These are phyloP conservation scores for Gossypium anomalum DNA, from an alignment of 345 rosid species.

Conservation along the genomic window DNA sequence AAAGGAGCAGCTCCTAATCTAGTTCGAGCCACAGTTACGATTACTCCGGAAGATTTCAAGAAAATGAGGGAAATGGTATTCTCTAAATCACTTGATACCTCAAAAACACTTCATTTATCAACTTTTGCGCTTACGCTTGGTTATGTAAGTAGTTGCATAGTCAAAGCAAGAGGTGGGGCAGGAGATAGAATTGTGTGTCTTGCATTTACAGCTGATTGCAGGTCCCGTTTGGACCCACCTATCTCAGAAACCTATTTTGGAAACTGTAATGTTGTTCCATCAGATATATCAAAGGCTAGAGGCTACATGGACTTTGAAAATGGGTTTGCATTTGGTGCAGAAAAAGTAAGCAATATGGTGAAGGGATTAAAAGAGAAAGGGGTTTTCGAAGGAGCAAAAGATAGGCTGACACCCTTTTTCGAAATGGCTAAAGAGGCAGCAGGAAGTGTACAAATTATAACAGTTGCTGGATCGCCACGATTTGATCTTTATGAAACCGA, in stretches of 20 bases:
- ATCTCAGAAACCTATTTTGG: conserved; percentile 31
- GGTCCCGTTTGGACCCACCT: conserved; percentile 21
- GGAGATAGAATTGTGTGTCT: neutral
- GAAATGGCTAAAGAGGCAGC: neutral
- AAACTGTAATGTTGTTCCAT: conserved; percentile 3
- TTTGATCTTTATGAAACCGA: conserved; percentile 21
- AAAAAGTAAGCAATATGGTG: neutral
- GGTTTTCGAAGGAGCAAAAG: neutral
- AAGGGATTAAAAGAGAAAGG: neutral
- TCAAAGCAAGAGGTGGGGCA: conserved; percentile 20
- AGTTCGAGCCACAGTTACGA: conserved; percentile 23
- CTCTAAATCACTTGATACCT: neutral
- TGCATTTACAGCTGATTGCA: conserved; percentile 25
- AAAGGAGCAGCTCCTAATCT: neutral
- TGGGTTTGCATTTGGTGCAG: neutral
- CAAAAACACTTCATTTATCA: conserved; percentile 25
- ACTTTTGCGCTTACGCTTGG: conserved; percentile 27
- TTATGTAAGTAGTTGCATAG: conserved; percentile 16
- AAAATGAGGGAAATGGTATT: conserved; percentile 16
- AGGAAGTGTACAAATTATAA: neutral
- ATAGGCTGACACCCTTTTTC: neutral
- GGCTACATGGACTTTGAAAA: neutral
- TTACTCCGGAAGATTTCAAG: conserved; percentile 24
- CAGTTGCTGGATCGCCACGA: conserved; percentile 17
- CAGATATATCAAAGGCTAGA: neutral